A percentile compares a stretch with the other conserved stretches of the same genome.
Conservation (phyloP, 1,284 basidiomycete genomes). For the Kwoniella shivajii region DNA sequence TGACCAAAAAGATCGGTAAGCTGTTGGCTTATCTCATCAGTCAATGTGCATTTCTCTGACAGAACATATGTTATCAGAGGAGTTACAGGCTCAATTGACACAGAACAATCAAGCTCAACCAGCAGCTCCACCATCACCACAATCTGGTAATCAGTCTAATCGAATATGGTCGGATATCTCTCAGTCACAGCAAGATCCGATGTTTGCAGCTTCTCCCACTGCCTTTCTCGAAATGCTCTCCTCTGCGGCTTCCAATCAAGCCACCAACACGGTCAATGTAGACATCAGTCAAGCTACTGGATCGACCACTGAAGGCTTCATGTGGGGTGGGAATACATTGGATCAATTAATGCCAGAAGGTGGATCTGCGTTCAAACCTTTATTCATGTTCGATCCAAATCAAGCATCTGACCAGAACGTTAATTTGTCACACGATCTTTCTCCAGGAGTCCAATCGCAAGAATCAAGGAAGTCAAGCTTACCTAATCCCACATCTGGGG, state of each 20-base stretch:
- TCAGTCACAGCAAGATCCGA: slow-evolving; percentile 1
- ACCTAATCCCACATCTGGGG: background rate
- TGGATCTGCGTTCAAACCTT: background rate
- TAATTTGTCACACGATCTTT: background rate
- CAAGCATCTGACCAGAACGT: background rate
- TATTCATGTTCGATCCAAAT: slow-evolving; percentile 6
- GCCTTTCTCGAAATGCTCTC: slow-evolving; percentile 50
- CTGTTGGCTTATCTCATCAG: background rate
- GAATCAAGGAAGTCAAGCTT: slow-evolving; percentile 16
- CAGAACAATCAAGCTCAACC: slow-evolving; percentile 3
- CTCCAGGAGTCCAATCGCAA: slow-evolving; percentile 1
- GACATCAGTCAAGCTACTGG: background rate
- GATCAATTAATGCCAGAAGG: background rate
- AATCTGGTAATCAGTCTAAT: background rate
- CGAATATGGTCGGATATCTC: slow-evolving; percentile 9
- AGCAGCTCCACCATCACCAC: background rate
- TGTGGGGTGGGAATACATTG: background rate
- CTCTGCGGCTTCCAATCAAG: slow-evolving; percentile 34
- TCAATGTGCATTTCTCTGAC: background rate
- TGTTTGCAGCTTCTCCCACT: slow-evolving; percentile 38
- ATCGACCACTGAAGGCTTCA: background rate
- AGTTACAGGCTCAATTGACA: slow-evolving; percentile 31
- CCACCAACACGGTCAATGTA: background rate
- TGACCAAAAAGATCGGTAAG: slow-evolving; percentile 44
- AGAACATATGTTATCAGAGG: slow-evolving; percentile 18